Base-by-base conservation (phyloP, 2,329 filamentous ascomycete species). In the Penicillium sp. region DNA sequence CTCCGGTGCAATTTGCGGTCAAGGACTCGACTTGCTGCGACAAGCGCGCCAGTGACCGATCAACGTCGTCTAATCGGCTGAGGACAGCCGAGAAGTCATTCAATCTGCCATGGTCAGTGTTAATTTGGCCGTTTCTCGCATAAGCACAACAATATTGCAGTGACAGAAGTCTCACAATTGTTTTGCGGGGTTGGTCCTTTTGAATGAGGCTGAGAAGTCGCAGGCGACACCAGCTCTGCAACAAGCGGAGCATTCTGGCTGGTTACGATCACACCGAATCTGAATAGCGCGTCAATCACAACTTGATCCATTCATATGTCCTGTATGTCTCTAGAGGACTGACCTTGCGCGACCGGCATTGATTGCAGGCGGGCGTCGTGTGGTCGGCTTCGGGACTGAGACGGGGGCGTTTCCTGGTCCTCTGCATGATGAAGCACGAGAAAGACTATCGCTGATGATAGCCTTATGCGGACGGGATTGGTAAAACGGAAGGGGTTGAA, bases 281-380 rank as follows among this genome's bases (percentile, higher is more conserved):
- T 46, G 22, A 2, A 46, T 16, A 16, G 22, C 11, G 13, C 13
- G 19, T 19, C 11, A 46, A 46, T 46, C 24, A 46, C 11, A 18
- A 31, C 13, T 24, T 46, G 43, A 46, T 46, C 27, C 43, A 31
- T 46, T 18, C 43, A 46, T 27, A 7, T 10, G 13, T 40, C 39
- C 39, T 40, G 18, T 46, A 31, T 13, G 27, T 46, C 39, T 41
- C 2, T 14, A 22, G 13, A 46, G 22, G 43, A 31, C 22, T 46
- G 43, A 46, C 43, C 43, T 46, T 46, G 43, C 43, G 43, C 19
- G 43, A 46, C 19, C 43, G 43, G 43, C 43, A 46, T 46, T 46
- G 43, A 46, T 46, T 46, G 43, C 43, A 46, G 27, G 43, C 43
- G 24, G 43, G 43, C 39, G 39, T 40, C 27, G 43, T 46, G 22